These are phyloP conservation scores for Laguncularia racemosa DNA, from an alignment of 345 rosid genomes.

Conservation along the genomic window DNA sequence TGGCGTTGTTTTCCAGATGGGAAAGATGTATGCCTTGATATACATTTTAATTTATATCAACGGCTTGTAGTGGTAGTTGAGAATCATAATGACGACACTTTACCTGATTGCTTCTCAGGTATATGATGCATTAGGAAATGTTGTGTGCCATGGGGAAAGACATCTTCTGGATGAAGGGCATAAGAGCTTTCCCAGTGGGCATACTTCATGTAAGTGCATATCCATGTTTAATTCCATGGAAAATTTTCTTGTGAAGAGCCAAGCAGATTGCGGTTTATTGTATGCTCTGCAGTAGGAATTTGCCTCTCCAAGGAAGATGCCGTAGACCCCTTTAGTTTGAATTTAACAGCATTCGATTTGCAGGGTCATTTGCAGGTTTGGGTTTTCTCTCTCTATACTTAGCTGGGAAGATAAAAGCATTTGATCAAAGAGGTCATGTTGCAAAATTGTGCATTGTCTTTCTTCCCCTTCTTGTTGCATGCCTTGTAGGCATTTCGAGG, in stretches of 20 bases:
- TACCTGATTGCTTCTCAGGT: constrained; percentile 12
- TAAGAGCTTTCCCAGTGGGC: constrained; percentile 89
- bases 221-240: neutral
- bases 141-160: constrained; percentile 55
- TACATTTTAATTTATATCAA: neutral
- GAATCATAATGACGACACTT: neutral
- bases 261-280: no score
- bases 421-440: constrained; percentile 64
- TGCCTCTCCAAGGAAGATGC: no score
- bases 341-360: constrained; percentile 1
- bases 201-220: constrained; percentile 51
- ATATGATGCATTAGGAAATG: constrained; percentile 51
- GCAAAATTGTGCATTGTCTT: constrained; percentile 65
- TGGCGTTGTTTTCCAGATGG: constrained; percentile 99
- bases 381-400: constrained; percentile 66
- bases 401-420: constrained; percentile 62
- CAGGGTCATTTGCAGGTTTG: constrained; percentile 89
- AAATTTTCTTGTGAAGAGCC: neutral
- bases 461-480: constrained; percentile 57
- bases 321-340: neutral
- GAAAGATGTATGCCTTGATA: constrained; percentile 31
- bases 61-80: no score
- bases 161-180: constrained; percentile 71
- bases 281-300: no score
- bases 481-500: constrained; percentile 74